A percentile compares a stretch with the other conserved stretches of the same genome.
Conservation (phyloP, 2,329 filamentous ascomycete species). For the Colletotrichum euphorbiae region DNA sequence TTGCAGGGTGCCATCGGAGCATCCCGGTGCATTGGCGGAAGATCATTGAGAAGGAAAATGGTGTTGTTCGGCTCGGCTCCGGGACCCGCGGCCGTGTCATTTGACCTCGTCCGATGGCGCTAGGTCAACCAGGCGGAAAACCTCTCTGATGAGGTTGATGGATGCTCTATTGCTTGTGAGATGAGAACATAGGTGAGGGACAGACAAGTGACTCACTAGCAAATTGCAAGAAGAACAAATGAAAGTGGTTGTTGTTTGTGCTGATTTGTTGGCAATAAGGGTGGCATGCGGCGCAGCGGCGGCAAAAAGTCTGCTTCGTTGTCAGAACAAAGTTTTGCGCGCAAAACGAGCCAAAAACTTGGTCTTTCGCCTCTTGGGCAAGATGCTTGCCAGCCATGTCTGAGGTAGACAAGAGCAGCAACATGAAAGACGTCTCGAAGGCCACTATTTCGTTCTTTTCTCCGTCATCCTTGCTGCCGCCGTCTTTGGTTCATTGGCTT, state of each 20-base stretch:
- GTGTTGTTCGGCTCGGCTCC: slow-evolving; percentile 14
- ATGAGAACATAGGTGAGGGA: neutral
- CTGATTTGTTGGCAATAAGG: neutral
- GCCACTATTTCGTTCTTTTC: no score
- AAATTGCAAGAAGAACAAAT: neutral
- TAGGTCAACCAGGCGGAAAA: neutral
- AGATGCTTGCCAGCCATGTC: no score
- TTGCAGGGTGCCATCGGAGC: slow-evolving; percentile 1
- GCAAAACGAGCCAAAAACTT: no score
- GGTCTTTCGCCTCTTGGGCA: no score
- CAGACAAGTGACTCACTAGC: neutral
- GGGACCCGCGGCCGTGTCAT: slow-evolving; percentile 21
- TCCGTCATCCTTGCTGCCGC: no score
- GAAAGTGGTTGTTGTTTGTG: neutral
- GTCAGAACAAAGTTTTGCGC: neutral
- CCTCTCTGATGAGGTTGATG: neutral
- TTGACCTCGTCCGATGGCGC: neutral
- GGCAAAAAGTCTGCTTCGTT: neutral
- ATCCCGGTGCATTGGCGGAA: slow-evolving; percentile 33
- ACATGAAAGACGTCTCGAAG: no score
- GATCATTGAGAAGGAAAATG: slow-evolving; percentile 1
- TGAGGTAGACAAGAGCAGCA: no score
- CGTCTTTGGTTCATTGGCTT: no score
- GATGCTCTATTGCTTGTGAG: neutral
- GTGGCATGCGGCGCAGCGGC: neutral